Conservation (phyloP, 306 rosid genomes). For the Quercus aquifolioides region DNA sequence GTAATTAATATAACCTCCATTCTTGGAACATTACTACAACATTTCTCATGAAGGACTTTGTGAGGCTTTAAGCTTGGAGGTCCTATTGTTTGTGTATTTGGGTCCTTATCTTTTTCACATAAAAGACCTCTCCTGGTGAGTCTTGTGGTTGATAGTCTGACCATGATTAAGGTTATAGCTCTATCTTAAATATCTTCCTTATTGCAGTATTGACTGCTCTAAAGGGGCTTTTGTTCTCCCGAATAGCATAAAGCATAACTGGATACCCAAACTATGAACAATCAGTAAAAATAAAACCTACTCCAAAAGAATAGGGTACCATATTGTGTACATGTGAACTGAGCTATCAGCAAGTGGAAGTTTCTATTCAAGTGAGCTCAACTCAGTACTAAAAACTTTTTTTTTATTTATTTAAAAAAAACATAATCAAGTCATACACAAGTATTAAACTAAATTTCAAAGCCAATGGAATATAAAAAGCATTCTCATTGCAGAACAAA, state of each 20-base stretch:
- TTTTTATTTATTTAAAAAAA: too few relatives aligned
- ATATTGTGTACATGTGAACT: constrained; percentile 17
- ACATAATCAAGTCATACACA: neutral
- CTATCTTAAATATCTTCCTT: neutral
- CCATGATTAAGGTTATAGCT: neutral
- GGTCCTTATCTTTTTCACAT: neutral
- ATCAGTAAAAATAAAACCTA: neutral
- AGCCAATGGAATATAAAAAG: neutral
- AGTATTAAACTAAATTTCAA: neutral
- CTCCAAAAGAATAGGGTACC: neutral
- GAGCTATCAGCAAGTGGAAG: constrained; percentile 9
- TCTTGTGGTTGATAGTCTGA: neutral
- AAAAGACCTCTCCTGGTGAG: neutral
- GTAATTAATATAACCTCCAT: neutral
- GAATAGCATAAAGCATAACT: neutral
- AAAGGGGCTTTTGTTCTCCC: neutral
- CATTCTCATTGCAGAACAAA: neutral
- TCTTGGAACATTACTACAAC: neutral
- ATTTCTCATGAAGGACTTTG: neutral
- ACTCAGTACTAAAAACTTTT: constrained; percentile 9
- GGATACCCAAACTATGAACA: neutral
- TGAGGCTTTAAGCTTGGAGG: neutral
- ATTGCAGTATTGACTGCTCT: neutral
- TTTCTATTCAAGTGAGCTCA: constrained; percentile 5
- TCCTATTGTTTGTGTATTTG: neutral